Evolutionary conservation across 2,329 filamentous ascomycete species (phyloP).

Genomic region (Ceratocystis harringtonii): DNA sequence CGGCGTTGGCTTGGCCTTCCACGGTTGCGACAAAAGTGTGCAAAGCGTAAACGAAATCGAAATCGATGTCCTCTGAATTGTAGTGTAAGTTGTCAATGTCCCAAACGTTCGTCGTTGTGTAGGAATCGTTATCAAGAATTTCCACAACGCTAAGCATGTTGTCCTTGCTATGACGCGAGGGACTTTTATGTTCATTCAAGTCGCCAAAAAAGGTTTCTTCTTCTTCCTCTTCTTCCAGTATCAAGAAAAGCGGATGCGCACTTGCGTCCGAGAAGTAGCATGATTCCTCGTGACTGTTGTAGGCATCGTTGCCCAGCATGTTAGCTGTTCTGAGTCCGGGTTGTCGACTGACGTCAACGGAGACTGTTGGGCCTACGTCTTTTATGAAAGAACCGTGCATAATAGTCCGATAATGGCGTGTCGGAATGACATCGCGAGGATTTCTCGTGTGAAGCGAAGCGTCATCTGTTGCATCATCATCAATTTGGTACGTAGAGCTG

Average conservation of each 20-base stretch:
- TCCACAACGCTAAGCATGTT: not conserved
- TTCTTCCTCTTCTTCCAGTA: slow-evolving; percentile 6
- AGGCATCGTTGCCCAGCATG: not conserved
- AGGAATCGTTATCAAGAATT: slow-evolving; percentile 33
- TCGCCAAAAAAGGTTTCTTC: not conserved
- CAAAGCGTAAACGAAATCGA: slow-evolving; percentile 96
- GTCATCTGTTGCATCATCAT: too few relatives aligned
- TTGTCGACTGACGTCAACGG: not conserved
- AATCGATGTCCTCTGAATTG: slow-evolving; percentile 95
- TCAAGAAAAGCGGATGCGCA: slow-evolving; percentile 6
- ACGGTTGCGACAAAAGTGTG: slow-evolving; percentile 97
- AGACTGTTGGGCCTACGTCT: not conserved
- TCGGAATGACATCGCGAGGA: not conserved
- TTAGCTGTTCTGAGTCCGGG: not conserved
- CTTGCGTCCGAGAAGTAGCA: slow-evolving; percentile 10
- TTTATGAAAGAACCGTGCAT: not conserved
- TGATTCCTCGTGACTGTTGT: not conserved
- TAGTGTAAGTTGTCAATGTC: slow-evolving; percentile 69
- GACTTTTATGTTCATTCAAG: slow-evolving; percentile 24
- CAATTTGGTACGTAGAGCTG: not conserved
- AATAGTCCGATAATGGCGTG: not conserved
- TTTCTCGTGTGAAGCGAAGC: not conserved
- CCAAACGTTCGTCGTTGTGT: slow-evolving; percentile 59
- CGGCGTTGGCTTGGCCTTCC: slow-evolving; percentile 94
- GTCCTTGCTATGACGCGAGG: slow-evolving; percentile 30